Percentiles rank a stretch among this genome's conserved stretches.
Evolutionary conservation across 345 rosid genomes (phyloP).

Genomic region (Toxicodendron radicans): DNA sequence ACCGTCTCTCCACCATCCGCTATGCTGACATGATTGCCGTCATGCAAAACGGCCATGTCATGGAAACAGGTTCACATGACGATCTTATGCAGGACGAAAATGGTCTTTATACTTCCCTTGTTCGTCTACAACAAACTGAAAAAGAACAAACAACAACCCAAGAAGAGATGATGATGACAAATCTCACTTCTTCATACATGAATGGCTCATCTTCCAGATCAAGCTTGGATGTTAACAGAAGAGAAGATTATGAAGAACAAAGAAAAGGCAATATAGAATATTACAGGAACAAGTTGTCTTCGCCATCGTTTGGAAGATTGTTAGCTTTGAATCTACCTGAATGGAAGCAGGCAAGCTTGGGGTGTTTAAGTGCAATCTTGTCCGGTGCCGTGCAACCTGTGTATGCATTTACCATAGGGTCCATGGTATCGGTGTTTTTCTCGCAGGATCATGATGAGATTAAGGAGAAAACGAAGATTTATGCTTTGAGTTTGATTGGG

Average conservation of each 20-base stretch:
- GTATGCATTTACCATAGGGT: conserved; percentile 48
- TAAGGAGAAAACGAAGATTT: conserved; percentile 47
- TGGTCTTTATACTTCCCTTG: conserved; percentile 53
- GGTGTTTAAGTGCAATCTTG: conserved; percentile 53
- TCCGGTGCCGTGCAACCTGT: conserved; percentile 68
- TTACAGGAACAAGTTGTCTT: conserved; percentile 15
- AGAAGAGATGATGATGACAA: neutral
- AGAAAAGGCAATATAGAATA: conserved; percentile 8
- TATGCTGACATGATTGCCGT: conserved; percentile 59
- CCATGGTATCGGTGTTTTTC: conserved; percentile 53
- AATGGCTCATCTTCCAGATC: conserved; percentile 28
- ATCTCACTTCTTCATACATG: neutral
- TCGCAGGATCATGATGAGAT: conserved; percentile 47
- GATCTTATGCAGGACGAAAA: conserved; percentile 45
- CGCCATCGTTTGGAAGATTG: conserved; percentile 59
- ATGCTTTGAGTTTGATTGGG: conserved; percentile 47
- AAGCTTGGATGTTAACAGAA: conserved; percentile 29
- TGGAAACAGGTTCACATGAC: conserved; percentile 62
- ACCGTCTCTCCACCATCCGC: conserved; percentile 73
- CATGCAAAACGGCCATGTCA: conserved; percentile 44
- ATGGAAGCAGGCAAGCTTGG: conserved; percentile 66
- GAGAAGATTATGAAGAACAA: conserved; percentile 12
- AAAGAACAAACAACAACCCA: conserved; percentile 19
- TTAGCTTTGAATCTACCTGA: conserved; percentile 60
- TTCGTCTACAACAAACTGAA: conserved; percentile 52